A percentile compares a stretch with the other conserved stretches of the same genome.
phyloP scores from a whole-genome alignment of 768 basidiomycete genomes.

The Podaxis sp. region DNA sequence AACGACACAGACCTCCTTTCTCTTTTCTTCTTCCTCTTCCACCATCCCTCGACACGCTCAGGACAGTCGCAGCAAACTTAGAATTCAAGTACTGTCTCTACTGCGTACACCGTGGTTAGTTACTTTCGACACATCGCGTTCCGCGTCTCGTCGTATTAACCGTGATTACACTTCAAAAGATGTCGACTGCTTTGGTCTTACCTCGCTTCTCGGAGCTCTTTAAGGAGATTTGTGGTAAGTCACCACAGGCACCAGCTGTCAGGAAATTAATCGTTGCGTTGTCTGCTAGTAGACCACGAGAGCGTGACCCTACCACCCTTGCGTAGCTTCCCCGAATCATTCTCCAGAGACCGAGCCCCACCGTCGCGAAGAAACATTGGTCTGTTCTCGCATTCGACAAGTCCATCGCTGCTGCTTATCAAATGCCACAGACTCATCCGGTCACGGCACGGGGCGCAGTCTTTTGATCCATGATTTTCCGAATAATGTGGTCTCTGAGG shows the following conservation, averaged over 20 bases:
- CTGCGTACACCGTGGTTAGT: neutral
- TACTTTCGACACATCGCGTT: neutral
- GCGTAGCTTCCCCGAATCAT: constrained; percentile 12
- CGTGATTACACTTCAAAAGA: neutral
- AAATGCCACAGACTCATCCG: neutral
- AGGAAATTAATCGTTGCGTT: neutral
- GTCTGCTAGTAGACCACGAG: neutral
- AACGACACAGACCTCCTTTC: neutral
- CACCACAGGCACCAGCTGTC: neutral
- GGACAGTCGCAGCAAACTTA: neutral
- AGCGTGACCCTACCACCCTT: constrained; percentile 12
- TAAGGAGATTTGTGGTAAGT: constrained; percentile 3
- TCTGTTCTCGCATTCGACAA: neutral
- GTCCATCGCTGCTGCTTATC: neutral
- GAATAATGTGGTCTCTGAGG: neutral
- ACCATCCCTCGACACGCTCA: too few species aligned
- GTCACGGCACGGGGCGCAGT: neutral
- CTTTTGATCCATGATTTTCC: neutral
- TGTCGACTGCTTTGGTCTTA: constrained; percentile 7
- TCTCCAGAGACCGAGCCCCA: neutral
- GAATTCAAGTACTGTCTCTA: neutral
- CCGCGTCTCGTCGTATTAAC: neutral
- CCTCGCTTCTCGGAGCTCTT: constrained; percentile 9
- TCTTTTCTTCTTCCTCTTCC: neutral
- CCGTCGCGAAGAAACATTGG: neutral